These are phyloP conservation scores for Phtheirospermum japonicum DNA, from an alignment of 257 asterid species.

Conservation along the genomic window DNA sequence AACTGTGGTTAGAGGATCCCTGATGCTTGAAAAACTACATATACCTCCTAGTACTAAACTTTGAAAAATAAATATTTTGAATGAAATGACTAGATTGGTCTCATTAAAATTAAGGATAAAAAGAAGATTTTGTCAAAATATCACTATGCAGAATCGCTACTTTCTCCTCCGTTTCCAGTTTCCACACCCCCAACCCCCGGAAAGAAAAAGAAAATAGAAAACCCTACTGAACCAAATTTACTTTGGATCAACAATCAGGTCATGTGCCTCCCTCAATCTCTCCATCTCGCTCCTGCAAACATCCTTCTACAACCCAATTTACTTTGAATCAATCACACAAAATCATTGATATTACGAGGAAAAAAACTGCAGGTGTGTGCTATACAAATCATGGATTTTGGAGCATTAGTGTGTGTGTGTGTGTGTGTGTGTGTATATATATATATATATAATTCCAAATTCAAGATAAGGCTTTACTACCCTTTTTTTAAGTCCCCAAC, in stretches of 20 bases:
- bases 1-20: background rate
- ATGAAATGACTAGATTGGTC: conserved; percentile 4
- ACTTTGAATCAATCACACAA: background rate
- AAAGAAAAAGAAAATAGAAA: too few species aligned
- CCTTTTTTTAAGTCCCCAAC: background rate
- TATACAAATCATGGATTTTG: background rate
- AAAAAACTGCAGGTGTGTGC: background rate
- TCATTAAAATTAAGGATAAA: too few species aligned
- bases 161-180: too few species aligned
- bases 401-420: background rate
- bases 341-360: background rate
- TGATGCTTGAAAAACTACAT: background rate
- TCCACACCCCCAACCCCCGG: too few species aligned
- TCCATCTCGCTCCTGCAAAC: background rate
- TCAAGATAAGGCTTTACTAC: conserved; percentile 4
- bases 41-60: background rate
- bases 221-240: background rate
- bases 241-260: background rate
- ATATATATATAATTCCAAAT: background rate
- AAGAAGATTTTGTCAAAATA: too few species aligned
- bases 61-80: conserved; percentile 1
- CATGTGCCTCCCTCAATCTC: background rate
- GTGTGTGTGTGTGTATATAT: too few species aligned
- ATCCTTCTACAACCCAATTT: background rate
- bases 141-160: too few species aligned